phyloP scores from a whole-genome alignment of 2,329 filamentous ascomycete species.

The Aspergillus sp. region DNA sequence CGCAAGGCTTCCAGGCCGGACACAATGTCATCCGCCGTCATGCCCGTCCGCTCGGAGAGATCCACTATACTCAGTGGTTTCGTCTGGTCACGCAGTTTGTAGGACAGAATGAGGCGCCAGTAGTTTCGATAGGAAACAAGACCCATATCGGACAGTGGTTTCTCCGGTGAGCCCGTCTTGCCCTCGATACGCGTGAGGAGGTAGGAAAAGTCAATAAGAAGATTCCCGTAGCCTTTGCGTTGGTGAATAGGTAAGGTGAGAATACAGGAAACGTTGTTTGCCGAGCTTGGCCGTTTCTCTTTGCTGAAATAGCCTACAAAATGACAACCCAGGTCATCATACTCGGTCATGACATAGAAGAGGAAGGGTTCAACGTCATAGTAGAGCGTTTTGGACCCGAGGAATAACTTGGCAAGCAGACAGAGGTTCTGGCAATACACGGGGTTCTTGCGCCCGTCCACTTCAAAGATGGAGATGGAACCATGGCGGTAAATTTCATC shows the following conservation, averaged over 20 bases:
- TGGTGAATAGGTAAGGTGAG: conserved; percentile 94
- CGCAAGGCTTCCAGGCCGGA: conserved; percentile 88
- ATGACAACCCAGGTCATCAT: conserved; percentile 86
- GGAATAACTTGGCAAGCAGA: conserved; percentile 89
- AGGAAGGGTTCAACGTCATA: conserved; percentile 99
- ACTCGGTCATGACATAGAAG: conserved; percentile 95
- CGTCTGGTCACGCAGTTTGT: conserved; percentile 70
- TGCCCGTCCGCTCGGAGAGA: conserved; percentile 79
- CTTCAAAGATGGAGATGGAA: conserved; percentile 93
- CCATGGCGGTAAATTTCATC: conserved; percentile 98
- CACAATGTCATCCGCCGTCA: conserved; percentile 95
- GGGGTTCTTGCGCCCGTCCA: conserved; percentile 88
- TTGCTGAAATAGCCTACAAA: conserved; percentile 99
- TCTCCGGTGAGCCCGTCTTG: conserved; percentile 94
- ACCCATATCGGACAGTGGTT: conserved; percentile 96
- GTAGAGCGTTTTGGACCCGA: conserved; percentile 97
- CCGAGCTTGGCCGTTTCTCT: conserved; percentile 89
- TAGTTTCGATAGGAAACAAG: conserved; percentile 96
- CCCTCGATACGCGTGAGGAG: conserved; percentile 88
- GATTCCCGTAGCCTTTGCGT: conserved; percentile 92
- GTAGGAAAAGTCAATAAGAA: conserved; percentile 98
- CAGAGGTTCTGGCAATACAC: conserved; percentile 98
- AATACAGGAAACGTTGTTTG: conserved; percentile 98
- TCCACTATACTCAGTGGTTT: conserved; percentile 55
- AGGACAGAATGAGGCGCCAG: conserved; percentile 86